Conservation (phyloP, 345 rosid genomes). For the Aurinia saxatilis region DNA sequence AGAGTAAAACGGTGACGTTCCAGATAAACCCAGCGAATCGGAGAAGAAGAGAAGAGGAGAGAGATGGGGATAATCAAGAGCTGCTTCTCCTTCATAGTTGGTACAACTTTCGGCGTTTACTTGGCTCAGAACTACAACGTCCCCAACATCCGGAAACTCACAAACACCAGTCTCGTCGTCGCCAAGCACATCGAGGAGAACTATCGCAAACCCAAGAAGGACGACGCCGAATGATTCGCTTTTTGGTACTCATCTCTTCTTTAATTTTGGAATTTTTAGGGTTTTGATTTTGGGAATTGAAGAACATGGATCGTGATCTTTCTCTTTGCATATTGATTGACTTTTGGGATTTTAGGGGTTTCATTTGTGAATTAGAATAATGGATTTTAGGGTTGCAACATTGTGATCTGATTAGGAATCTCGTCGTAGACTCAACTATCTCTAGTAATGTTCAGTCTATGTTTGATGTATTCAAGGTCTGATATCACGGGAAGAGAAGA, state of each 20-base stretch:
- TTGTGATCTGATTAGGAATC: background rate
- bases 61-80: slow-evolving; percentile 68
- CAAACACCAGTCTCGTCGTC: slow-evolving; percentile 37
- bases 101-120: slow-evolving; percentile 52
- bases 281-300: background rate
- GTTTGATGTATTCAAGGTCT: background rate
- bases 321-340: background rate
- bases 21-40: background rate
- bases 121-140: slow-evolving; percentile 68
- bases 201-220: slow-evolving; percentile 58
- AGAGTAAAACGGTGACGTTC: background rate
- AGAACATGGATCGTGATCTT: background rate
- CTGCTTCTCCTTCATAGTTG: slow-evolving; percentile 42
- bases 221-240: slow-evolving; percentile 20
- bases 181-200: slow-evolving; percentile 65
- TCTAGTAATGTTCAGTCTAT: background rate
- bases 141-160: slow-evolving; percentile 51
- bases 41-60: background rate
- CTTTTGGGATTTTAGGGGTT: background rate
- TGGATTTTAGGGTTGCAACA: too few relatives aligned
- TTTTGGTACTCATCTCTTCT: background rate
- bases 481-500: background rate
- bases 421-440: background rate
- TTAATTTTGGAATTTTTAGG: background rate
- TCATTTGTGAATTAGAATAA: background rate